Evolutionary conservation across 2,329 filamentous ascomycete genomes (phyloP), one percentile per base, ranked within the genome.

Genomic region (Hortaea werneckii): DNA sequence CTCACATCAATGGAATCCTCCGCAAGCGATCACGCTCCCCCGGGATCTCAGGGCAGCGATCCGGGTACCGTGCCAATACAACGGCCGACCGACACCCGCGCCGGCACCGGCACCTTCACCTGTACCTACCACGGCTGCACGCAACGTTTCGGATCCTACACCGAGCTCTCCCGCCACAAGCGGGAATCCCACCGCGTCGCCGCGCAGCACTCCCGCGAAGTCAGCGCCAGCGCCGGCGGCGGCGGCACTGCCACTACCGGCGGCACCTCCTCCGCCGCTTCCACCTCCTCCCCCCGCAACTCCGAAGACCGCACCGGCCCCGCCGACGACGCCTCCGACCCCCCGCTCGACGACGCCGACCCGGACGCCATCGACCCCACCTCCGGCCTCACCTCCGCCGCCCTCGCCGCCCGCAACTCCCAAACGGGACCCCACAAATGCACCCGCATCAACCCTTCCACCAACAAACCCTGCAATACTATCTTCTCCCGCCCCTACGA

Each of bases 401-500:
- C 73, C 53, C 70, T 77, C 30, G 55, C 82, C 35, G 70, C 71
- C 38, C 74, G 87, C 50, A 94, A 92, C 62, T 90, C 83, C 5
- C 92, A 96, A 65, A 86, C 87, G 7, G 92, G 92, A 0, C 92
- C 92, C 29, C 92, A 96, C 71, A 83, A 83, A 58, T 98, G 92
- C 66, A 85, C 89, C 60, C 81, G 89, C 54, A 87, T 90, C 68
- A 96, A 96, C 66, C 90, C 90, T 1, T 90, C 86, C 53, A 96
- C 92, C 0, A 87, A 87, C 52, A 95, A 95, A 70, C 84, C 88
- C 0, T 96, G 92, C 76, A 90, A 87, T 63, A 94, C 88, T 0
- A 75, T 95, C 44, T 96, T 98, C 67, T 95, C 90, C 1, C 76
- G 92, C 13, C 92, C 92, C 1, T 98, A 98, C 72, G 92, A 98